A percentile compares a stretch with the other conserved stretches of the same genome.
Conservation (phyloP, 1,284 basidiomycete species). For the Naganishia cerealis region DNA sequence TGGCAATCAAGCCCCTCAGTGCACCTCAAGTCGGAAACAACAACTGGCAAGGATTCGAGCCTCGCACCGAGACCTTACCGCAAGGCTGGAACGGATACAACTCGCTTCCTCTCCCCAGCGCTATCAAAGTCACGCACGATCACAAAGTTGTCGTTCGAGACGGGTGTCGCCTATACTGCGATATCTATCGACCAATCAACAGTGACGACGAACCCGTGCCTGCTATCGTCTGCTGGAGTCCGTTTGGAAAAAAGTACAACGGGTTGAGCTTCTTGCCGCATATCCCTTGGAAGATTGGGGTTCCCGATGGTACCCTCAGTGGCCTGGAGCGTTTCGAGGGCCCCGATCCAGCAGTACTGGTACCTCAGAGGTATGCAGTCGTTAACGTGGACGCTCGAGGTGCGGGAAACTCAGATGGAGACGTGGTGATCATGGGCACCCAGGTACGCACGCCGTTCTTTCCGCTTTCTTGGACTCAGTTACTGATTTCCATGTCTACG, state of each 20-base stretch:
- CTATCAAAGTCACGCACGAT: conserved; percentile 24
- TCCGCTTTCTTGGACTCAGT: neutral
- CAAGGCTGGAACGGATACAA: conserved; percentile 21
- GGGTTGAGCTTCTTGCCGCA: conserved; percentile 17
- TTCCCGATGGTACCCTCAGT: conserved; percentile 19
- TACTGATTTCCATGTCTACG: neutral
- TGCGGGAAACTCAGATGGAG: conserved; percentile 37
- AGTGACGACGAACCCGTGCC: conserved; percentile 36
- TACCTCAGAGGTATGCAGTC: conserved; percentile 40
- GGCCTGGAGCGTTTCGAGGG: conserved; percentile 43
- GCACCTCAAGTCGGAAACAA: conserved; percentile 8
- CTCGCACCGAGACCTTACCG: conserved; percentile 15
- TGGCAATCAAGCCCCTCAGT: conserved; percentile 18
- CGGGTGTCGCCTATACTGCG: conserved; percentile 39
- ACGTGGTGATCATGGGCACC: conserved; percentile 38
- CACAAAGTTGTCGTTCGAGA: conserved; percentile 39
- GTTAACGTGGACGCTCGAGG: conserved; percentile 41
- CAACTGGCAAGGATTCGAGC: conserved; percentile 16
- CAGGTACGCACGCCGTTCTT: conserved; percentile 31
- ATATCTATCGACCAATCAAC: conserved; percentile 39
- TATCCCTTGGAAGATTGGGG: conserved; percentile 22
- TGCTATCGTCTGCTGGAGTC: conserved; percentile 40
- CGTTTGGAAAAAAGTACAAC: conserved; percentile 39
- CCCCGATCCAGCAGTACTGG: conserved; percentile 40
- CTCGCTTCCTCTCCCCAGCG: conserved; percentile 12